A percentile compares a stretch with the other conserved stretches of the same genome.
Evolutionary conservation across 352 stramenopile species (phyloP).

Genomic region (Globisporangium apiculatum): DNA sequence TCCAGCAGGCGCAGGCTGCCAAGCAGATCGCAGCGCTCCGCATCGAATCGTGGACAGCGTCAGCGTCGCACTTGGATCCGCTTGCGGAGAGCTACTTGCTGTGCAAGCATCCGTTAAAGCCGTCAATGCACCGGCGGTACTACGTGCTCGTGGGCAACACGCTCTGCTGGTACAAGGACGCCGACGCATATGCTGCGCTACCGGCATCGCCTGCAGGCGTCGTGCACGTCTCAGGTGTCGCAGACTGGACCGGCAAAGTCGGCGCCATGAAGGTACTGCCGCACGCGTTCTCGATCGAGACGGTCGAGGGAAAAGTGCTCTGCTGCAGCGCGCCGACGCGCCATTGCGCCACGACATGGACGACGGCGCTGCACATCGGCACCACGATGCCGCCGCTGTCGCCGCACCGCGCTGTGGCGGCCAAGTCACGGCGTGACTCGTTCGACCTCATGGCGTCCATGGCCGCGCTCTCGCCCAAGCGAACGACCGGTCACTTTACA

Average conservation of each 20-base stretch:
- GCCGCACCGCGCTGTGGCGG: constrained; percentile 56
- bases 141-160: constrained; percentile 75
- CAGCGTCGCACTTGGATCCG: constrained; percentile 55
- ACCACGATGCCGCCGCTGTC: constrained; percentile 72
- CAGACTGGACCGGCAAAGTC: constrained; percentile 61
- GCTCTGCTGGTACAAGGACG: constrained; percentile 74
- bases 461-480: constrained; percentile 8
- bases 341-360: constrained; percentile 64
- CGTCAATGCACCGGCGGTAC: constrained; percentile 67
- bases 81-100: constrained; percentile 67
- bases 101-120: constrained; percentile 51
- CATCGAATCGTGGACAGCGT: constrained; percentile 52
- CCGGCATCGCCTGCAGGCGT: constrained; percentile 46
- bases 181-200: constrained; percentile 44
- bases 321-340: constrained; percentile 52
- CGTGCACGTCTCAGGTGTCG: constrained; percentile 52
- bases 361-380: constrained; percentile 58
- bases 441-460: constrained; percentile 49
- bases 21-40: constrained; percentile 44
- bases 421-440: constrained; percentile 56
- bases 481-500: constrained; percentile 2
- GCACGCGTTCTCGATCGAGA: constrained; percentile 50
- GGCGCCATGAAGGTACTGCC: constrained; percentile 40
- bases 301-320: constrained; percentile 63
- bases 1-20: constrained; percentile 49